Base-by-base conservation (phyloP, 176 grass and related monocot genomes). In the Canna indica region DNA sequence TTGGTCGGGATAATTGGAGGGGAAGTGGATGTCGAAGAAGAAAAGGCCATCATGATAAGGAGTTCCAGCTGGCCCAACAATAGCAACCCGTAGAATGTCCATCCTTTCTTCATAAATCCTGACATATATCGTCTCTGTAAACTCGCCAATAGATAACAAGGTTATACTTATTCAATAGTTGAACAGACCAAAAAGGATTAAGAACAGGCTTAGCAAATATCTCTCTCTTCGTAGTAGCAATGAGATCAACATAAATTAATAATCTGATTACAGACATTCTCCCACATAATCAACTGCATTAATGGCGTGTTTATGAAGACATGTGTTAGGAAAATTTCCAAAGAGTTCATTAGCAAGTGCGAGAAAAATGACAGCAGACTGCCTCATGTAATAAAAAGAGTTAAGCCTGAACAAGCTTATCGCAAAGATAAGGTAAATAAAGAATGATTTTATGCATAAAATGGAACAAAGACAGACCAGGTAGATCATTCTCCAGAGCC, bases 71-170 rank as follows among this genome's bases (percentile, higher is more conserved):
- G 83, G 81, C 81, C 91, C 91, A 61, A 91, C 64, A 57, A 91
- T 96, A 62, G 81, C 80, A 73, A 81, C 88, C 76, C 91, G 86
- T 78, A 96, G 75, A 17, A 96, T 74, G 38, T 91, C 85, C 91
- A 96, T 91, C 75, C 88, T 96, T 45, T 91, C 81, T 77, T 96
- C 91, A 24, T 88, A 91, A 60, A 80, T 75, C 86, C 91, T 80
- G 56, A 96, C 81, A 80, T 81, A 86, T 82, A 96, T 91, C 64
- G 61, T 86, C 31, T 88, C 91, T 96, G 76, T 70, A 76, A 53
- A 41, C 58, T 78, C 60, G 34, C 18, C 41, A 22, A 67, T 78
- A 69, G 78, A 67, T 16, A 81, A 47, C 76, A 79, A 82, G 59
- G 78, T 52, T 25, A 59, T 44, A 63, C 4, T 27, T 17, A 77